These are phyloP conservation scores for Wickerhamiella dianesei DNA, from an alignment of 805 yeast species.

Conservation along the genomic window DNA sequence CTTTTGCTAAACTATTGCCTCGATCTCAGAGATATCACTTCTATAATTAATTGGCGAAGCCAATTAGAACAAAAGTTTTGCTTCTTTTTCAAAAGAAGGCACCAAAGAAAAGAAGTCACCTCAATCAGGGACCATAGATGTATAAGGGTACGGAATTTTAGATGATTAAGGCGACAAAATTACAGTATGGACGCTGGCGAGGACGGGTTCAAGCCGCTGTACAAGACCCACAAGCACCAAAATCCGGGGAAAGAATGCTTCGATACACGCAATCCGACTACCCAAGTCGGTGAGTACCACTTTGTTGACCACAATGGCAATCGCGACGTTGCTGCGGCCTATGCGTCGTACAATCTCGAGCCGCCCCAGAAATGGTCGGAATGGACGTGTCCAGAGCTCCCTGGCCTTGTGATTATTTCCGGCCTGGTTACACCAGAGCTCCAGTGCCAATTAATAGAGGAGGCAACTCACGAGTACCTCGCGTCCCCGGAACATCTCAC, in stretches of 20 bases:
- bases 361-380: constrained; percentile 1
- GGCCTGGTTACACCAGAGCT: constrained; percentile 16
- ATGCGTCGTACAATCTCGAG: constrained; percentile 5
- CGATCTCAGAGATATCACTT: too few relatives aligned
- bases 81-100: too few relatives aligned
- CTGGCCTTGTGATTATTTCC: constrained; percentile 26
- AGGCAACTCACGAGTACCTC: constrained; percentile 24
- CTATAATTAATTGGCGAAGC: too few relatives aligned
- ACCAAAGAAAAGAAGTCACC: too few relatives aligned
- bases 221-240: constrained; percentile 16
- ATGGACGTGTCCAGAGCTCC: constrained; percentile 21
- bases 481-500: constrained; percentile 25
- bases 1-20: too few relatives aligned
- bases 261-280: constrained; percentile 7
- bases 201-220: constrained; percentile 21
- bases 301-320: neutral
- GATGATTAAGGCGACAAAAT: neutral
- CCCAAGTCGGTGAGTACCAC: constrained; percentile 4
- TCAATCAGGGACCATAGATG: too few relatives aligned
- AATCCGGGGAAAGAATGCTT: constrained; percentile 8
- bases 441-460: constrained; percentile 23
- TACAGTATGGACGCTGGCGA: neutral
- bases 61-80: too few relatives aligned
- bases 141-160: too few relatives aligned
- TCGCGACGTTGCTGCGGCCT: constrained; percentile 1